phyloP scores from a whole-genome alignment of 208 protist species.

The Chromosphaera perkinsii region DNA sequence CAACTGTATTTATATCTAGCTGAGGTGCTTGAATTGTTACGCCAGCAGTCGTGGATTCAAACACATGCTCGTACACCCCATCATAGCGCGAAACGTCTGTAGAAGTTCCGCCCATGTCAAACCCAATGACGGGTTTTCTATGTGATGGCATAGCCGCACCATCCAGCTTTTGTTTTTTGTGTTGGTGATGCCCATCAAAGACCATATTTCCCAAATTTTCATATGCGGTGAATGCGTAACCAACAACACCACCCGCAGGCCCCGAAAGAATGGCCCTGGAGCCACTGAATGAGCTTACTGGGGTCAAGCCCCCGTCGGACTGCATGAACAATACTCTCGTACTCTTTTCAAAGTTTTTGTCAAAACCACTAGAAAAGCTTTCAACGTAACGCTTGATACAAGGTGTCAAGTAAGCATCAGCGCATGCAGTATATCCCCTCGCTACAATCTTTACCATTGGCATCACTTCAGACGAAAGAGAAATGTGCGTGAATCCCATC shows the following conservation, averaged over 20 bases:
- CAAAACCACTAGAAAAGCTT: conserved; percentile 56
- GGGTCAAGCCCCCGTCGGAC: conserved; percentile 79
- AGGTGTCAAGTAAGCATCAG: conserved; percentile 90
- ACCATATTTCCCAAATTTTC: conserved; percentile 18
- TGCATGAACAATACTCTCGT: conserved; percentile 52
- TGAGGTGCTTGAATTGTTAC: conserved; percentile 80
- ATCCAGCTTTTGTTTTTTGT: not conserved
- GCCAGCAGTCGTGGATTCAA: conserved; percentile 53
- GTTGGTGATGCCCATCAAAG: not conserved
- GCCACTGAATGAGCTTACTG: conserved; percentile 74
- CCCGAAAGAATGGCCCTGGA: conserved; percentile 83
- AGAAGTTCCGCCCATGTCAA: conserved; percentile 89
- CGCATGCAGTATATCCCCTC: conserved; percentile 79
- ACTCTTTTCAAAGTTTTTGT: conserved; percentile 22
- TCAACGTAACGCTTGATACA: conserved; percentile 73
- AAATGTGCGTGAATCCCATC: conserved; percentile 77
- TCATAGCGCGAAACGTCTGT: conserved; percentile 77
- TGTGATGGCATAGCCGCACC: not conserved
- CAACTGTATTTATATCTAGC: conserved; percentile 88
- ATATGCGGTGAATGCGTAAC: conserved; percentile 72
- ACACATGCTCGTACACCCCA: conserved; percentile 60
- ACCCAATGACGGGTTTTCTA: conserved; percentile 66
- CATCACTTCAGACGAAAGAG: conserved; percentile 77
- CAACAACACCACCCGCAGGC: conserved; percentile 84
- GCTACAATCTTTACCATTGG: conserved; percentile 72